Conservation (phyloP, 495 filamentous ascomycete genomes). For the Lepraria neglecta region DNA sequence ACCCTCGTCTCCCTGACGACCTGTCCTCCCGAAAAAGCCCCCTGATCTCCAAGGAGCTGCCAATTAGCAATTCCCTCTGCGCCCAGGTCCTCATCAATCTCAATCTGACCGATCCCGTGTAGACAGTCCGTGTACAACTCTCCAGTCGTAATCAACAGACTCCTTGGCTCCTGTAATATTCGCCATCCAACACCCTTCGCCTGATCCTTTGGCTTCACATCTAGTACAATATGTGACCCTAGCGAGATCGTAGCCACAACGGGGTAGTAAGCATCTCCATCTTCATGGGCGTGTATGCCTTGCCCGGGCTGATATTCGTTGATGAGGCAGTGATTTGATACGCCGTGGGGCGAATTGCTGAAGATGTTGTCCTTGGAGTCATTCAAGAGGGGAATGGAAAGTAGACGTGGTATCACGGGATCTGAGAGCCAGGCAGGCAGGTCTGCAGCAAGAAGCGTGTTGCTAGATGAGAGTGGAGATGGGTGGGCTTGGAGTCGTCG, state of each 20-base stretch:
- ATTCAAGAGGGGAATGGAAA: slow-evolving; percentile 40
- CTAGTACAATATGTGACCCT: slow-evolving; percentile 67
- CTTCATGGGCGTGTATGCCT: slow-evolving; percentile 96
- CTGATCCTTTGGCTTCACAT: slow-evolving; percentile 60
- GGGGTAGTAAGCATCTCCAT: slow-evolving; percentile 78
- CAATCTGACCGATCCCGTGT: slow-evolving; percentile 66
- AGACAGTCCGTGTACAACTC: slow-evolving; percentile 65
- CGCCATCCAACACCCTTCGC: slow-evolving; percentile 46
- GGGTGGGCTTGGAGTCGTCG: slow-evolving; percentile 90
- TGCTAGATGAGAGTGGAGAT: slow-evolving; percentile 61
- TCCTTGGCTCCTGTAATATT: slow-evolving; percentile 82
- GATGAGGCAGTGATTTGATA: slow-evolving; percentile 85
- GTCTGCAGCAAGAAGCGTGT: slow-evolving; percentile 67
- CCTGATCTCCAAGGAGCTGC: slow-evolving; percentile 60
- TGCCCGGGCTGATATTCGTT: slow-evolving; percentile 87
- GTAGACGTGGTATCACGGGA: slow-evolving; percentile 65
- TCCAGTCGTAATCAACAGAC: slow-evolving; percentile 65
- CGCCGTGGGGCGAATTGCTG: slow-evolving; percentile 58
- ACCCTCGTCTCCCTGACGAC: slow-evolving; percentile 61
- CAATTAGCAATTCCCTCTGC: slow-evolving; percentile 72
- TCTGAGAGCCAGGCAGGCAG: slow-evolving; percentile 70
- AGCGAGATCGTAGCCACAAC: slow-evolving; percentile 88
- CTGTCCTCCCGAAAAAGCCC: slow-evolving; percentile 49
- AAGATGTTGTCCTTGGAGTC: slow-evolving; percentile 49
- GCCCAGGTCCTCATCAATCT: slow-evolving; percentile 54